Evolutionary conservation across 2,329 filamentous ascomycete genomes (phyloP), one percentile per base, ranked within the genome.

Genomic region (Onygenales sp.): DNA sequence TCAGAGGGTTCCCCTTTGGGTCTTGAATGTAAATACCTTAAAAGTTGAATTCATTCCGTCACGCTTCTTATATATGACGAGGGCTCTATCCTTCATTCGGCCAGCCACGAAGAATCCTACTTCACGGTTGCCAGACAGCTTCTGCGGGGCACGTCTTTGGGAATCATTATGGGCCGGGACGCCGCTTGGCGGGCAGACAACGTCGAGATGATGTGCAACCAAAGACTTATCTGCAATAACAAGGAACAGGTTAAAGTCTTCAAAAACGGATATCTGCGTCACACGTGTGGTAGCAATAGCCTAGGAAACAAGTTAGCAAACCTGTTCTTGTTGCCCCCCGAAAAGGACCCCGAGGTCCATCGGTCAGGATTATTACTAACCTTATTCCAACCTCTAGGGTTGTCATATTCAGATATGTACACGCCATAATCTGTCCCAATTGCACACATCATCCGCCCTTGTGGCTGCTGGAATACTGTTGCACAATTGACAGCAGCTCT

Each of bases 1-100:
- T 40, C 11, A 42, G 52, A 17, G 39, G 48, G 9, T 7, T 6
- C 48, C 14, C 48, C 14, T 57, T 53, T 53, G 48, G 14, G 58
- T 42, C 11, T 42, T 49, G 36, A 27, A 39, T n/a, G 32, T 32
- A 59, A 60, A 49, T 61, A 73, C 73, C 65, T 82, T 97, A 79
- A 98, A 58, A 97, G 87, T 95, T 27, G 89, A 96, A 62, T 91
- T 88, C 56, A 96, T 78, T 32, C 86, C 86, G 67, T 97, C 93
- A 57, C 89, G 88, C 67, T 94, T 94, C 74, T 97, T 97, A 79
- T 97, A 98, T 69, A 98, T 92, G 32, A 98, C 84, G 6, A 98
- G 76, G 59, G 87, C 91, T 6, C 93, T 83, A 56, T 98, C 93
- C 76, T 98, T 98, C 91, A 98, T 96, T 55, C 87, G 84, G 8